Conservation (phyloP, 345 rosid species). For the Psidium friedrichsthalianum region DNA sequence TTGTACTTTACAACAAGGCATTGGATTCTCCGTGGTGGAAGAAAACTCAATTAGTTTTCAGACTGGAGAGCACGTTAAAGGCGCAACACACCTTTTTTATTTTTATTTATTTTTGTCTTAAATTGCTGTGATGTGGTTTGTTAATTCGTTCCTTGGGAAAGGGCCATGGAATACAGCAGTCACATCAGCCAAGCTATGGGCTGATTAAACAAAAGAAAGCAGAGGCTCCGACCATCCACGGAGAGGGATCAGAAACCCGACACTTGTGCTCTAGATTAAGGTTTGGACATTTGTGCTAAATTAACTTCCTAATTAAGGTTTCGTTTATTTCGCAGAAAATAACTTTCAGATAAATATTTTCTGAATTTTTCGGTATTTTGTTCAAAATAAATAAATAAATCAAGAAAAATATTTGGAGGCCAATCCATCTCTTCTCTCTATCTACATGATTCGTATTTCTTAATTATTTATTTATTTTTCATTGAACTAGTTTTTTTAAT, state of each 20-base stretch:
- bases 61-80: neutral
- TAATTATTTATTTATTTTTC: no score
- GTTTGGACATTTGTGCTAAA: neutral
- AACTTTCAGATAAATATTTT: no score
- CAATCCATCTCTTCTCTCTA: no score
- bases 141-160: neutral
- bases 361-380: no score
- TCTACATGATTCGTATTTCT: no score
- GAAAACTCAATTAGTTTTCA: neutral
- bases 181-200: neutral
- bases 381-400: no score
- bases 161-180: neutral
- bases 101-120: neutral
- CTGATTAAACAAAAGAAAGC: neutral
- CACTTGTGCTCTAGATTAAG: no score
- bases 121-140: neutral
- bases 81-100: neutral
- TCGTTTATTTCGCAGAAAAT: no score
- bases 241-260: no score
- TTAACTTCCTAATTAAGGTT: neutral
- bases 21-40: neutral
- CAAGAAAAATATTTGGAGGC: no score
- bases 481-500: no score
- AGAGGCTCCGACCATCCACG: no score
- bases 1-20: neutral